Conservation (phyloP, 2,329 filamentous ascomycete genomes). For the Tolypocladium endophyticum region DNA sequence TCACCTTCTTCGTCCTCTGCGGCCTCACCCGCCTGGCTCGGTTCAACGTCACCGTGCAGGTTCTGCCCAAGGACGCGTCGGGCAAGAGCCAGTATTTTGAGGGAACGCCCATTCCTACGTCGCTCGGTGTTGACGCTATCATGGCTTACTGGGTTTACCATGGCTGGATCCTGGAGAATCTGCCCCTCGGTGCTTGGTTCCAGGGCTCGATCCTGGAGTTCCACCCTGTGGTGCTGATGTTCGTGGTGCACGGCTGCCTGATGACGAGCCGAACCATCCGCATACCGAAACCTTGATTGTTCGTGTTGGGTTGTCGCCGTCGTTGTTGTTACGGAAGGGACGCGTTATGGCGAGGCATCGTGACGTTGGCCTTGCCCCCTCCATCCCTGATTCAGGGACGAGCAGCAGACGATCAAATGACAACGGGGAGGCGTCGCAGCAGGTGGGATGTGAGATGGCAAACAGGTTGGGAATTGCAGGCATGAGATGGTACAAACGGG, state of each 20-base stretch:
- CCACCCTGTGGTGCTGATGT: constrained; percentile 72
- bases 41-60: constrained; percentile 91
- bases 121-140: constrained; percentile 64
- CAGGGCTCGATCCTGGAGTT: constrained; percentile 64
- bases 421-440: neutral
- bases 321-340: neutral
- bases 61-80: constrained; percentile 79
- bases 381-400: too few relatives aligned
- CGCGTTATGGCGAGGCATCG: neutral
- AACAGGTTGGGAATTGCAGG: neutral
- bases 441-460: neutral
- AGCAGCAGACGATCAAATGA: neutral
- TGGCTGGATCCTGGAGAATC: constrained; percentile 64
- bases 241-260: constrained; percentile 78
- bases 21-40: constrained; percentile 87
- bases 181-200: constrained; percentile 67
- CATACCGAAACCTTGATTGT: constrained; percentile 69
- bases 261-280: constrained; percentile 95
- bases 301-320: neutral
- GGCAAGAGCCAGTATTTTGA: constrained; percentile 96
- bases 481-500: neutral
- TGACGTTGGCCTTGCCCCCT: neutral
- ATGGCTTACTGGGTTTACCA: constrained; percentile 86
- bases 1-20: constrained; percentile 88
- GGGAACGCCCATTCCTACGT: constrained; percentile 91